Evolutionary conservation across 2,329 filamentous ascomycete genomes (phyloP), one percentile per base, ranked within the genome.

Genomic region (Thielaviopsis ethacetica): DNA sequence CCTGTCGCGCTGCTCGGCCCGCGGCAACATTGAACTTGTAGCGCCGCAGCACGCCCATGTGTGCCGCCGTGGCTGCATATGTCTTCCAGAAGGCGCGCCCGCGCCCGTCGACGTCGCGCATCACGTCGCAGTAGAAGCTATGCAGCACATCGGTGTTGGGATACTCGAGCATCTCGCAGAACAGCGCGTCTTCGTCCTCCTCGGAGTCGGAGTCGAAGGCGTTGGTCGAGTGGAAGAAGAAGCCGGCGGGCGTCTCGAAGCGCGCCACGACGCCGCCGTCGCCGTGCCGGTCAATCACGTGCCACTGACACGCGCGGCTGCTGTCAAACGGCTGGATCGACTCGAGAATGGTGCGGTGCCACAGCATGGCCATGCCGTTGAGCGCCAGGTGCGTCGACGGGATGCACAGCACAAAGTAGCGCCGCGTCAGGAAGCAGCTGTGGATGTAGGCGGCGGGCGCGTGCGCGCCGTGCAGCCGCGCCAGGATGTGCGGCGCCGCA

Each of bases 221-320:
- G 64, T 94, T 94, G 66, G 88, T 74, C 0, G 80, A 81, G 70
- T 95, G 88, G 68, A 94, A 94, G 69, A 82, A 84, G 73, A 91
- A 94, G 53, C 83, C 83, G 0, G 85, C 78, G 0, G 80, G 76
- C 17, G 80, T 84, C 19, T 83, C 77, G 65, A 86, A 91, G 1
- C 76, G 79, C 7, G 81, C 84, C 0, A 93, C 76, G 0, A 93
- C 71, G 0, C 88, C 87, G 54, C 75, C 75, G 3, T 75, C 77
- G 2, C 74, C 70, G 3, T 67, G 74, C 1, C 88, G 80, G 67
- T 93, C 87, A 19, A 94, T 70, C 0, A 94, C 79, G 63, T 86
- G 81, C 88, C 89, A 94, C 27, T 71, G 79, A 44, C 81, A 82
- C 47, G 75, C 73, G 22, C 75, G 74, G 1, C 71, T 71, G 0